Base-by-base conservation (phyloP, 306 rosid species). In the Notholithocarpus densiflorus region DNA sequence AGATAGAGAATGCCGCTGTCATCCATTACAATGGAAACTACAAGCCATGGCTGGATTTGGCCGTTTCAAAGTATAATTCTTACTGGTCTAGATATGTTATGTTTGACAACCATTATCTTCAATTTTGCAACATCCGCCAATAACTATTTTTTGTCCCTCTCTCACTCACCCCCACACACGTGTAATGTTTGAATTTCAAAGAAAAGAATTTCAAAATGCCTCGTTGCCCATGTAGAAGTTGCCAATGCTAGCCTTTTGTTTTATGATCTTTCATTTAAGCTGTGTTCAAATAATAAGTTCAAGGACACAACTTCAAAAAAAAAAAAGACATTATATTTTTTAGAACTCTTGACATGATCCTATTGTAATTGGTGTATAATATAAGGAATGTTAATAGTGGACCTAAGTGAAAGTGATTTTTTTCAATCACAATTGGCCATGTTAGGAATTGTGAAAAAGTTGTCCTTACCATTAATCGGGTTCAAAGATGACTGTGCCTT, bases 11-110 rank as follows among this genome's bases (percentile, higher is more conserved):
- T 24, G 98, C 90, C 3, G 97, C 98, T 4, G 98, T 95, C 40
- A 84, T 95, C 79, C 98, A 95, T 87, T 95, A 92, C 90, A 95
- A 95, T 23, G 98, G 98, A 81, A 95, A 95, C 89, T 89, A 92
- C 91, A 95, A 95, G 85, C 98, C 98, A 24, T 95, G 98, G 98
- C 81, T 95, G 86, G 90, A 90, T 82, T 89, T 95, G 57, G 98
- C 98, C 82, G 90, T 95, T 86, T 90, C 97, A 51, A 95, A 91
- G 86, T 95, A 95, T 85, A 92, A 85, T 81, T 81, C 93, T 4
- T 95, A 81, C 86, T 95, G 98, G 98, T 89, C 98, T 79, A 90
- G 77, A 84, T 90, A 92, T 84, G 93, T 95, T 53, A 91, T 84
- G 87, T 82, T 79, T 56, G 96, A 93, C 75, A 92, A 93, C 82